Percentiles rank a stretch among this genome's conserved stretches.
Evolutionary conservation across 2,329 filamentous ascomycete genomes (phyloP).

Genomic region (Sporothrix protearum): DNA sequence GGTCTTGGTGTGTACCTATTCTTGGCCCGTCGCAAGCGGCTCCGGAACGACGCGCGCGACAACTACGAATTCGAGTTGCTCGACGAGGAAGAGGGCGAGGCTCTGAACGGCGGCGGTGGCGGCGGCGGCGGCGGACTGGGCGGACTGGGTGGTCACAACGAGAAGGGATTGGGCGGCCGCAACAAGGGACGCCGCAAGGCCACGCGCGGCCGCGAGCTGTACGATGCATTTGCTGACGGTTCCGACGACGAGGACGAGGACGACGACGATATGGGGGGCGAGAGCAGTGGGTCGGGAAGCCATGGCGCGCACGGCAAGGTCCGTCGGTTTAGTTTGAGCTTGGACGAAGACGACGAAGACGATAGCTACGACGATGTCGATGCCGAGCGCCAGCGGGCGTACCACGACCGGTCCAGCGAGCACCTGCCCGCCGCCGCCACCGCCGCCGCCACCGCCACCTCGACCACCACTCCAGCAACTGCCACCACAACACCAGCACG

Average conservation of each 20-base stretch:
- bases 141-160: conserved; percentile 27
- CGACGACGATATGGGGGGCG: conserved; percentile 43
- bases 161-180: conserved; percentile 39
- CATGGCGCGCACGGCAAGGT: neutral
- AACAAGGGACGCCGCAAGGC: conserved; percentile 45
- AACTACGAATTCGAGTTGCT: conserved; percentile 94
- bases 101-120: conserved; percentile 41
- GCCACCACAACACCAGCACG: conserved; percentile 33
- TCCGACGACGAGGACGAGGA: conserved; percentile 67
- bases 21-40: conserved; percentile 71
- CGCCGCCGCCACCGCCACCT: conserved; percentile 29
- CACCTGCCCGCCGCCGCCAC: conserved; percentile 20
- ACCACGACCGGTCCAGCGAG: conserved; percentile 32
- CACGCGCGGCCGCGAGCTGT: conserved; percentile 78
- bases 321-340: conserved; percentile 20
- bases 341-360: conserved; percentile 64
- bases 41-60: conserved; percentile 70
- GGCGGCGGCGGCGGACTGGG: no score
- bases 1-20: conserved; percentile 79
- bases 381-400: conserved; percentile 21
- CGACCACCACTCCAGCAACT: conserved; percentile 34
- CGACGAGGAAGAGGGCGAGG: conserved; percentile 70
- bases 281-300: neutral
- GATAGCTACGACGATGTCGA: conserved; percentile 42
- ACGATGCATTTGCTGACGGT: conserved; percentile 94